These are phyloP conservation scores for Pseudisothecium myosuroides DNA, from an alignment of 225 moss, liverwort and hornwort species.

Conservation along the genomic window DNA sequence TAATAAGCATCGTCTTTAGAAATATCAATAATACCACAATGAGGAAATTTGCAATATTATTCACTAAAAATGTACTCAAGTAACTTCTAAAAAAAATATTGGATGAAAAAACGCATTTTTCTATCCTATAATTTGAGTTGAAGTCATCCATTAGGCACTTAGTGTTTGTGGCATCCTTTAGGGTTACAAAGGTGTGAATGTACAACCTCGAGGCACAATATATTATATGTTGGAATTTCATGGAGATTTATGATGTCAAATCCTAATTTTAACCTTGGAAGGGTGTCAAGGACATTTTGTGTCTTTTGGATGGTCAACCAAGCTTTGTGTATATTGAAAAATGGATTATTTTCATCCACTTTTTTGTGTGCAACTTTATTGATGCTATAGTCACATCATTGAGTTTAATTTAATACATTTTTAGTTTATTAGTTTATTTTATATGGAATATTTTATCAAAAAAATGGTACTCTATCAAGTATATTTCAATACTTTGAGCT, in stretches of 20 bases:
- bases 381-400: neutral
- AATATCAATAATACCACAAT: neutral
- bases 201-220: neutral
- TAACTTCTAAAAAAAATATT: too few relatives aligned
- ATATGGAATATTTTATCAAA: neutral
- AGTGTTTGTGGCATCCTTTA: fast-evolving
- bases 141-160: too few relatives aligned
- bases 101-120: too few relatives aligned
- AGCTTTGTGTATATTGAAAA: neutral
- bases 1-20: neutral
- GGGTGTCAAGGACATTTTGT: neutral
- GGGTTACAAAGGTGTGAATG: neutral
- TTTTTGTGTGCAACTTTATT: neutral
- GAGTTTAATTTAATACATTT: neutral
- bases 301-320: neutral
- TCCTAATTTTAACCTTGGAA: too few relatives aligned
- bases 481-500: neutral
- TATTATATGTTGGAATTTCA: too few relatives aligned
- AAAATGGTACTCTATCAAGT: neutral
- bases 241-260: neutral
- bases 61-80: too few relatives aligned
- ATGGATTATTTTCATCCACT: neutral
- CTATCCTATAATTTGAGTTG: fast-evolving
- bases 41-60: too few relatives aligned
- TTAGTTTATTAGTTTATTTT: neutral